Conservation (phyloP, 2,329 filamentous ascomycete species). For the Fusarium xyrophilum region DNA sequence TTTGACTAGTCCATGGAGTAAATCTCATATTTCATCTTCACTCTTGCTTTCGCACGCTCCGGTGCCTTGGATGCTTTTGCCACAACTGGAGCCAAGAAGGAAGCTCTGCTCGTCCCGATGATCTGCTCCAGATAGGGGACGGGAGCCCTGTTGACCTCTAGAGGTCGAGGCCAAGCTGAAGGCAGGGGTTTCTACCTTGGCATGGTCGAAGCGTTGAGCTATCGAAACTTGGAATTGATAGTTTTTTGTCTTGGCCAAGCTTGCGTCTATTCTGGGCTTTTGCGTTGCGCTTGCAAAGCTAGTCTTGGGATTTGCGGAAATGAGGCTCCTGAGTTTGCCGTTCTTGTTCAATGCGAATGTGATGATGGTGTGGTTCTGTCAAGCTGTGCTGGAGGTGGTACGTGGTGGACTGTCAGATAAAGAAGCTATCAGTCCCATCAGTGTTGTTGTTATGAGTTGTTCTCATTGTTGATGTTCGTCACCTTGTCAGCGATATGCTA, state of each 20-base stretch:
- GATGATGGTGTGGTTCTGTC: constrained; percentile 14
- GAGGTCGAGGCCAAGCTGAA: constrained; percentile 30
- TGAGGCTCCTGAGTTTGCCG: constrained; percentile 1
- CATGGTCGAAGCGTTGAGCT: constrained; percentile 1
- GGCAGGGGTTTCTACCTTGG: constrained; percentile 6
- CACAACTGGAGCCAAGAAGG: constrained; percentile 9
- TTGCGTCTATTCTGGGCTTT: constrained; percentile 2
- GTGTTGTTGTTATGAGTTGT: not conserved
- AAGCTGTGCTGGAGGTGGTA: not conserved
- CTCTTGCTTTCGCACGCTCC: not conserved
- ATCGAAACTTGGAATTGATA: constrained; percentile 25
- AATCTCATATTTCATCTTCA: not conserved
- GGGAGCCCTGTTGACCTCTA: not conserved
- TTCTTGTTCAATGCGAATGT: not conserved
- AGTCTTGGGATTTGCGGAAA: not conserved
- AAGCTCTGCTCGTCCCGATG: not conserved
- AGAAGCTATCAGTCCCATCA: constrained; percentile 11
- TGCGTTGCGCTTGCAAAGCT: not conserved
- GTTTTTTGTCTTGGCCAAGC: constrained; percentile 11
- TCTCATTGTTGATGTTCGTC: not conserved
- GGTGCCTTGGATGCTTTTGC: not conserved
- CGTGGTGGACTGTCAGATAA: constrained; percentile 15
- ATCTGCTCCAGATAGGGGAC: constrained; percentile 3
- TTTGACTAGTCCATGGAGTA: not conserved
- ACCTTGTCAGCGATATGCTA: not conserved